Base-by-base conservation (phyloP, 2,329 filamentous ascomycete genomes). In the Chrysosporium keratinophilum region DNA sequence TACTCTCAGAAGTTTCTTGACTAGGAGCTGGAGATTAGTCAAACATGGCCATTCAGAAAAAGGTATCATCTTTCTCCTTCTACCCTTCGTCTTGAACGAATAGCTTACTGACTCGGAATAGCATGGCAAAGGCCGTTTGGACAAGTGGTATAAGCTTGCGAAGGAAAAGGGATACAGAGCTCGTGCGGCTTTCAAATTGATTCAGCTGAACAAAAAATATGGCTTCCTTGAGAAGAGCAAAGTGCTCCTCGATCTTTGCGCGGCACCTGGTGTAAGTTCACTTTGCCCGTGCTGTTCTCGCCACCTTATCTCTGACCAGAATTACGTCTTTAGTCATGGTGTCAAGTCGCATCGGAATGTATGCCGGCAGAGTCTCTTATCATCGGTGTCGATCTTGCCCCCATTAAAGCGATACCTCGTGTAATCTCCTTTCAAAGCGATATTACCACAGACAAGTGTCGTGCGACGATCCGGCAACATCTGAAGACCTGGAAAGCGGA, bases 121-220 rank as follows among this genome's bases (percentile, higher is more conserved):
- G 80, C 87, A 95, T 75, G 91, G 89, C 74, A 97, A 97, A 76
- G 91, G 91, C 72, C 90, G 91, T 81, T 79, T 96, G 65, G 93
- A 98, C 74, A 96, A 97, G 74, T 97, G 90, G 88, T 98, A 97
- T 74, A 91, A 90, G 69, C 83, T 97, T 65, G 93, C 93, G 58
- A 98, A 98, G 73, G 93, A 98, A 71, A 97, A 96, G 72, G 93
- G 93, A 58, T 98, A 96, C 69, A 80, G 93, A 65, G 91, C 93
- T 58, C 82, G 93, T 79, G 90, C 93, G 63, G 90, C 93, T 54
- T 97, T 97, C 80, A 98, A 98, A 75, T 75, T 98, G 63, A 91
- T 98, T 62, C 91, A 98, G 71, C 76, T 98, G 64, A 98, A 98
- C 76, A 96, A 97, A 74, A 97, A 96, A 70, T 98, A 95, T 85